Conservation (phyloP, 441 rosid genomes). For the Mallotus repandus region DNA sequence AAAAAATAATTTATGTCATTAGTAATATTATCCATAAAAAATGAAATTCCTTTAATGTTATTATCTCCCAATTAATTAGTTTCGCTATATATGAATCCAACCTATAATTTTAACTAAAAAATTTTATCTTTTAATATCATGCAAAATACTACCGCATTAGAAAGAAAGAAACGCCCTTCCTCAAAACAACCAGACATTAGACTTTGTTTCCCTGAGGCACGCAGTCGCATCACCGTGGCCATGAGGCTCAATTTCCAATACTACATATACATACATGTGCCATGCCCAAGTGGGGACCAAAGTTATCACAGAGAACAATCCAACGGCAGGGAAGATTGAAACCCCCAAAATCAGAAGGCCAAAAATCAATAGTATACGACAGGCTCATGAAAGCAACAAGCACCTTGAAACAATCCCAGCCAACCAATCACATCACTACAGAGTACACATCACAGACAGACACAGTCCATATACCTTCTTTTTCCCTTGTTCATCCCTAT, state of each 20-base stretch:
- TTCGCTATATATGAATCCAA: no score
- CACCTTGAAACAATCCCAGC: neutral
- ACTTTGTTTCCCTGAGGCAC: conserved; percentile 33
- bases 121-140: no score
- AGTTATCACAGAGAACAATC: conserved; percentile 16
- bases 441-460: neutral
- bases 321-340: conserved; percentile 25
- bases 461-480: neutral
- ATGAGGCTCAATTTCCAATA: conserved; percentile 27
- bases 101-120: no score
- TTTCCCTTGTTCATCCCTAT: neutral
- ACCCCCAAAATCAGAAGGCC: conserved; percentile 21
- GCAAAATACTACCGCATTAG: no score
- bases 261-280: no score
- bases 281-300: conserved; percentile 14
- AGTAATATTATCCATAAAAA: no score
- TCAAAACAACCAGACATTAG: neutral
- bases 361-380: conserved; percentile 8
- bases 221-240: conserved; percentile 25
- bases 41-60: no score
- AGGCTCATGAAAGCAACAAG: conserved; percentile 20
- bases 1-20: no score
- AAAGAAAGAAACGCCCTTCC: no score
- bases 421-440: conserved; percentile 22
- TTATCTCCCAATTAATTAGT: no score